Percentiles rank a stretch among this genome's conserved stretches.
Conservation (phyloP, 2,329 filamentous ascomycete species). For the Metarhizium rileyi region DNA sequence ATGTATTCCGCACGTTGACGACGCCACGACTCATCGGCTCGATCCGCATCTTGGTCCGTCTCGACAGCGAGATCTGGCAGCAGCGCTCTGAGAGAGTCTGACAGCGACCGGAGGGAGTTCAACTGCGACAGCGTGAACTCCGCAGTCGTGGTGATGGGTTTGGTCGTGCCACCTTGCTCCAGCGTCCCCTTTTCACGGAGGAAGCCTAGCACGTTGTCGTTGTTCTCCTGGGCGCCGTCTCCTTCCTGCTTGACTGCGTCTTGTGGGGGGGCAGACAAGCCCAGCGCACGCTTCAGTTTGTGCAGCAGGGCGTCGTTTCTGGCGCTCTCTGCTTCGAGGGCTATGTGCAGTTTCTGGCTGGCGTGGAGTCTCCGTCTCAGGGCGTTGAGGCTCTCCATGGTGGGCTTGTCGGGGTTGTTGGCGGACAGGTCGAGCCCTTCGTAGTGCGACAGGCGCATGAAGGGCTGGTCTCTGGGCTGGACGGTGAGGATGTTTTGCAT, state of each 20-base stretch:
- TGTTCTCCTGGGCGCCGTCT: slow-evolving; percentile 2
- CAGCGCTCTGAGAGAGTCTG: slow-evolving; percentile 49
- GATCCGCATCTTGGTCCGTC: slow-evolving; percentile 17
- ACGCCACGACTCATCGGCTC: slow-evolving; percentile 42
- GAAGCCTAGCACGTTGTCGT: slow-evolving; percentile 39
- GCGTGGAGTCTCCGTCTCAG: slow-evolving; percentile 68
- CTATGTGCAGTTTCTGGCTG: slow-evolving; percentile 63
- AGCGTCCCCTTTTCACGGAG: slow-evolving; percentile 44
- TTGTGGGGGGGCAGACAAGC: slow-evolving; percentile 12
- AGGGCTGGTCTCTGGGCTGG: slow-evolving; percentile 58
- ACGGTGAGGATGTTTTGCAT: slow-evolving; percentile 76
- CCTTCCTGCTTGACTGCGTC: slow-evolving; percentile 9
- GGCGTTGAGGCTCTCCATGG: slow-evolving; percentile 57
- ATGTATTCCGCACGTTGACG: slow-evolving; percentile 73
- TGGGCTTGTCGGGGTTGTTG: slow-evolving; percentile 31
- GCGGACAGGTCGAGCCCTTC: slow-evolving; percentile 52
- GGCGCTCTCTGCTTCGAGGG: slow-evolving; percentile 58
- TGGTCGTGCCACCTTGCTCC: slow-evolving; percentile 37
- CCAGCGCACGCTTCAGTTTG: slow-evolving; percentile 44
- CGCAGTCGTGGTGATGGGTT: slow-evolving; percentile 59
- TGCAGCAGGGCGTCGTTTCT: slow-evolving; percentile 63
- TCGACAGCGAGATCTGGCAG: slow-evolving; percentile 46
- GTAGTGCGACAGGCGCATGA: slow-evolving; percentile 80
- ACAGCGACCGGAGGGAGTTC: slow-evolving; percentile 63
- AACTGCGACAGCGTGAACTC: slow-evolving; percentile 77